phyloP scores from a whole-genome alignment of 1,284 basidiomycete species.

The Moesziomyces sp. region DNA sequence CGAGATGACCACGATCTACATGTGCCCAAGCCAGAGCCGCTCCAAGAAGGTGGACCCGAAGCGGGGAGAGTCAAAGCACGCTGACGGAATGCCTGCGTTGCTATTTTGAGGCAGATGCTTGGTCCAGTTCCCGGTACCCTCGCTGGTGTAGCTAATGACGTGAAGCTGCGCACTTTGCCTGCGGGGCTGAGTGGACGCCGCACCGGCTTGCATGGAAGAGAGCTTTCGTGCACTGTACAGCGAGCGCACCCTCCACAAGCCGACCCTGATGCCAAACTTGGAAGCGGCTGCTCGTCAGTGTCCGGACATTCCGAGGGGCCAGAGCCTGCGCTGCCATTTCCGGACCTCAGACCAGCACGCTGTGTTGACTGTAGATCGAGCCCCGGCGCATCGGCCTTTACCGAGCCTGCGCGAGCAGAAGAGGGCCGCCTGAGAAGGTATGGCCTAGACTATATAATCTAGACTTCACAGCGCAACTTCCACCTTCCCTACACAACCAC shows the following conservation, averaged over 20 bases:
- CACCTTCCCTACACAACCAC: too few relatives aligned
- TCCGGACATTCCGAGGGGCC: too few relatives aligned
- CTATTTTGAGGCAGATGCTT: constrained; percentile 22
- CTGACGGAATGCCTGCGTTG: not conserved
- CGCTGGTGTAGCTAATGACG: constrained; percentile 22
- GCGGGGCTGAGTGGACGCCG: constrained; percentile 28
- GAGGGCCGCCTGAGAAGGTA: too few relatives aligned
- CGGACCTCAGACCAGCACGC: not conserved
- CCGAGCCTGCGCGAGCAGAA: too few relatives aligned
- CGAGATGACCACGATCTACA: not conserved
- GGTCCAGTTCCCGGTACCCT: not conserved
- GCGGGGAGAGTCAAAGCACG: constrained; percentile 5
- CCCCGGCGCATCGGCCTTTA: too few relatives aligned
- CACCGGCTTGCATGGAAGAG: not conserved
- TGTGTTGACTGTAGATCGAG: not conserved
- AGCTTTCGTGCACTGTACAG: not conserved
- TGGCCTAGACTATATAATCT: constrained; percentile 15
- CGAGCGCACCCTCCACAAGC: not conserved
- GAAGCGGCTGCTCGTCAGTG: not conserved
- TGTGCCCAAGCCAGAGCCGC: too few relatives aligned
- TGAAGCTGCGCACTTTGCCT: constrained; percentile 25
- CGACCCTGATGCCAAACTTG: not conserved
- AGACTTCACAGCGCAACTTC: not conserved
- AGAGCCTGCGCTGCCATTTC: too few relatives aligned
- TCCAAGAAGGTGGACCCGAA: constrained; percentile 5